Conservation (phyloP, 495 filamentous ascomycete species). For the Penicillium mononematosum region DNA sequence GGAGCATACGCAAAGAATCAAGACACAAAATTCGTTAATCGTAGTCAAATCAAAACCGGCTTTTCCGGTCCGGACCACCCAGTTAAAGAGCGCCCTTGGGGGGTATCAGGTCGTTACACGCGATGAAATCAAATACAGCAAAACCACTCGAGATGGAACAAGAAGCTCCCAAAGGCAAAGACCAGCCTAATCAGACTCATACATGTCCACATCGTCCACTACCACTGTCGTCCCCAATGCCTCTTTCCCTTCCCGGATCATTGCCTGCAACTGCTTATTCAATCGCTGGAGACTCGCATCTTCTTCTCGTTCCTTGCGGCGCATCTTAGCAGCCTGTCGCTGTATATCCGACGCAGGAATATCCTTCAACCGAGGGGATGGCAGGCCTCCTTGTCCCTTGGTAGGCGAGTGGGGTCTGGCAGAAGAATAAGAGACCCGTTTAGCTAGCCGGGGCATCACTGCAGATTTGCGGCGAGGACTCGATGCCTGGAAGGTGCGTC, state of each 20-base stretch:
- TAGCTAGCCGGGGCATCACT: constrained; percentile 26
- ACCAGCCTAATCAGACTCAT: constrained; percentile 29
- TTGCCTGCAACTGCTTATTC: constrained; percentile 71
- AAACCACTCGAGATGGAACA: constrained; percentile 1
- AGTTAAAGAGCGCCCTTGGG: constrained; percentile 21
- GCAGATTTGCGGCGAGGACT: constrained; percentile 31
- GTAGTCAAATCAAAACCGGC: constrained; percentile 13
- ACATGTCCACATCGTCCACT: constrained; percentile 58
- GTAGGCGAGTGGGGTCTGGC: constrained; percentile 42
- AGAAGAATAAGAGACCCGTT: constrained; percentile 31
- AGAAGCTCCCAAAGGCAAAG: not conserved
- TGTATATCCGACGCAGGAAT: constrained; percentile 63
- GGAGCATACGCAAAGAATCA: constrained; percentile 2
- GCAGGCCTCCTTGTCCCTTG: constrained; percentile 22
- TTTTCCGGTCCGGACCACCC: constrained; percentile 8
- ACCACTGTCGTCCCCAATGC: constrained; percentile 79
- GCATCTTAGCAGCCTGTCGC: constrained; percentile 61
- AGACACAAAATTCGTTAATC: constrained; percentile 27
- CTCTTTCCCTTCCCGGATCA: constrained; percentile 87
- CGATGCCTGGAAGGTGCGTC: constrained; percentile 26
- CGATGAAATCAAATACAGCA: constrained; percentile 9
- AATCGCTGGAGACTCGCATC: constrained; percentile 75
- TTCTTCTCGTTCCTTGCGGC: constrained; percentile 70
- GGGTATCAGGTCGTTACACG: constrained; percentile 31
- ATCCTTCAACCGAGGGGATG: constrained; percentile 38